Percentiles rank a stretch among this genome's conserved stretches.
phyloP scores from a whole-genome alignment of 140 eudicot species.

The Flaveria floridana region DNA sequence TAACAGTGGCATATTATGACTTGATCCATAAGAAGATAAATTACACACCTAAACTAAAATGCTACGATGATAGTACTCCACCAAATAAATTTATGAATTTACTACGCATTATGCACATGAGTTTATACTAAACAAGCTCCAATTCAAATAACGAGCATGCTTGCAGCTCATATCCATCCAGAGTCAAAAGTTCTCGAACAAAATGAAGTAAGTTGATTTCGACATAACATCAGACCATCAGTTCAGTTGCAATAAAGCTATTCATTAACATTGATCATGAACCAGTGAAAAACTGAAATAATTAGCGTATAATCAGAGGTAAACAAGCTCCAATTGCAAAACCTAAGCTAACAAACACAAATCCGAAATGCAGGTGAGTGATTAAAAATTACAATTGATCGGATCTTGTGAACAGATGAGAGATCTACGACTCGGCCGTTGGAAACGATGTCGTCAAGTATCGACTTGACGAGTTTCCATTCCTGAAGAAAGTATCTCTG shows the following conservation, averaged over 20 bases:
- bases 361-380: conserved; percentile 20
- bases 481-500: conserved; percentile 82
- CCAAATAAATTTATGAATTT: too few relatives aligned
- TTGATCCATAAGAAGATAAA: neutral
- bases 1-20: too few relatives aligned
- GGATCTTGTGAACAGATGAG: conserved; percentile 75
- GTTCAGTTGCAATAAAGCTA: conserved; percentile 7
- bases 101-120: too few relatives aligned
- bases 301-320: neutral
- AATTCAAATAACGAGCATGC: too few relatives aligned
- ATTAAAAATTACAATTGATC: conserved; percentile 63
- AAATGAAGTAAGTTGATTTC: neutral
- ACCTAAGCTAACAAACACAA: neutral
- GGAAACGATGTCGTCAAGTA: conserved; percentile 72
- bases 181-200: too few relatives aligned
- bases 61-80: too few relatives aligned
- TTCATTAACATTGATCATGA: neutral
- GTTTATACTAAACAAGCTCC: too few relatives aligned
- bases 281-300: neutral
- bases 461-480: conserved; percentile 82
- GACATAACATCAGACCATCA: neutral
- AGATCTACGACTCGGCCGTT: conserved; percentile 61
- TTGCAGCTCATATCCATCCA: too few relatives aligned
- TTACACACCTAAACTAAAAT: neutral
- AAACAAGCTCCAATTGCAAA: conserved; percentile 7